Evolutionary conservation across 2,329 filamentous ascomycete genomes (phyloP).

Genomic region (Aureobasidium sp.): DNA sequence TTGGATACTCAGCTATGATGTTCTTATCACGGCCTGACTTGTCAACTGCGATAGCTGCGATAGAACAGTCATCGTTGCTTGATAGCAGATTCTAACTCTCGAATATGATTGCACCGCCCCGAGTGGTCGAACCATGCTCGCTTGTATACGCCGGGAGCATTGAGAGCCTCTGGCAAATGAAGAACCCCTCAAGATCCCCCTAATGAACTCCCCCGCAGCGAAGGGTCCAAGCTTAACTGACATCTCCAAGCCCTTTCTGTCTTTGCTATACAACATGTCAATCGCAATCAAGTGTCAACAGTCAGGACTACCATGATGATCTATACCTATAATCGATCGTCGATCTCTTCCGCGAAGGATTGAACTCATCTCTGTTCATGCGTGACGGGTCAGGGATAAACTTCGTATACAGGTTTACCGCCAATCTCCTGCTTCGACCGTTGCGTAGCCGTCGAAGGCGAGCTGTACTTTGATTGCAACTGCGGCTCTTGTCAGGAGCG

Average conservation of each 20-base stretch:
- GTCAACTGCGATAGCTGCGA: background rate
- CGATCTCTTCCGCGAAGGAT: background rate
- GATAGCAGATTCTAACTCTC: constrained; percentile 11
- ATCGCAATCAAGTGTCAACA: constrained; percentile 2
- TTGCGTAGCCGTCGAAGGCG: background rate
- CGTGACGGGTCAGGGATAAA: constrained; percentile 9
- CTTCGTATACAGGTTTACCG: background rate
- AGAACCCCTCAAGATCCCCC: background rate
- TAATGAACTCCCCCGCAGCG: background rate
- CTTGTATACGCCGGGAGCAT: background rate
- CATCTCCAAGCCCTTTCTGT: background rate
- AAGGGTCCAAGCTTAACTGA: constrained; percentile 1
- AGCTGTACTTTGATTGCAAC: constrained; percentile 12
- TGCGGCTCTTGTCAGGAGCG: constrained; percentile 5
- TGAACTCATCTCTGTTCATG: constrained; percentile 3
- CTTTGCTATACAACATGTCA: constrained; percentile 5
- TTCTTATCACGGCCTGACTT: background rate
- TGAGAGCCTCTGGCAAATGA: background rate
- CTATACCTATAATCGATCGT: background rate
- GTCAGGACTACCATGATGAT: background rate
- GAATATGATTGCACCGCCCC: constrained; percentile 8
- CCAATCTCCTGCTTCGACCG: constrained; percentile 9
- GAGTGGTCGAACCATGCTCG: constrained; percentile 9
- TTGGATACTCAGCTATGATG: background rate
- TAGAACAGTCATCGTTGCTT: background rate